Conservation (phyloP, 768 basidiomycete genomes). For the Boletellus ananas region DNA sequence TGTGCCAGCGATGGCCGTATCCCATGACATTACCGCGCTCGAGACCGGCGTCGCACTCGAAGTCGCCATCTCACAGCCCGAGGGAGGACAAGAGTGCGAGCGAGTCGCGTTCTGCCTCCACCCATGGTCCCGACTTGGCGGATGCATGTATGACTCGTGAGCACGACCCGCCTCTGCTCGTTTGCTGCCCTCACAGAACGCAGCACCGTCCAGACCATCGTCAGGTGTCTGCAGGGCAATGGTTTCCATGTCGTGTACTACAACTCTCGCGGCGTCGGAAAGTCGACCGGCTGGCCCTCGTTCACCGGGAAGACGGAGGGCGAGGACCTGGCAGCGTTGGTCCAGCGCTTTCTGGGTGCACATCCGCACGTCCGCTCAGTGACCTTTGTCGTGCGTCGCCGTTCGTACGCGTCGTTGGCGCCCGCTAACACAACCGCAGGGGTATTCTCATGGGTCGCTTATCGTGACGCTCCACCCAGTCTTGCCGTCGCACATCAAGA, state of each 20-base stretch:
- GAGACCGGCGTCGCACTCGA: constrained; percentile 45
- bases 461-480: constrained; percentile 64
- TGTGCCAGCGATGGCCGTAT: background rate
- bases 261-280: constrained; percentile 77
- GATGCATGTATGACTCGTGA: constrained; percentile 72
- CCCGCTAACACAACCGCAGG: constrained; percentile 37
- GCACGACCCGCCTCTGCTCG: constrained; percentile 25
- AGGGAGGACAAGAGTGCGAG: constrained; percentile 15
- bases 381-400: constrained; percentile 54
- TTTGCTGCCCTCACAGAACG: background rate
- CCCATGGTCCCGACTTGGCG: constrained; percentile 86
- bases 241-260: constrained; percentile 63
- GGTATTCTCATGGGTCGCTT: constrained; percentile 80
- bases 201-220: constrained; percentile 42
- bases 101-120: constrained; percentile 71
- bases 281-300: constrained; percentile 68
- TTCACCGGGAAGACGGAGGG: constrained; percentile 70
- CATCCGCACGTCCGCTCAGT: constrained; percentile 46
- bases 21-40: constrained; percentile 14
- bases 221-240: constrained; percentile 37
- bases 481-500: constrained; percentile 45
- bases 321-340: constrained; percentile 61
- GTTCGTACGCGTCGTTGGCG: background rate
- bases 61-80: constrained; percentile 33
- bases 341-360: constrained; percentile 48